phyloP scores from a whole-genome alignment of 306 rosid genomes.

The Echinosophora koreensis region DNA sequence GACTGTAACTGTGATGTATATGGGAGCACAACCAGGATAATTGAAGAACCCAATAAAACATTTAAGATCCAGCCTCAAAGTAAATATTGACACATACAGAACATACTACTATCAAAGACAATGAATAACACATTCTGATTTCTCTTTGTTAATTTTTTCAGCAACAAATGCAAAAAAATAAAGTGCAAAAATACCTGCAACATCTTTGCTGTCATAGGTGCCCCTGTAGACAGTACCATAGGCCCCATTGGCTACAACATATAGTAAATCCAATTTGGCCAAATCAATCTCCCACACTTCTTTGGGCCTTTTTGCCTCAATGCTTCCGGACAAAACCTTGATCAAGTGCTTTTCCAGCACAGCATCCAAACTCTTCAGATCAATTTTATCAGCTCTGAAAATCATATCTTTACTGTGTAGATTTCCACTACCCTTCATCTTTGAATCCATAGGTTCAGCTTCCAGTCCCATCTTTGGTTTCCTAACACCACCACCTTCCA shows the following conservation, averaged over 20 bases:
- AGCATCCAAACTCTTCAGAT: constrained; percentile 84
- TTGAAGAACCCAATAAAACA: neutral
- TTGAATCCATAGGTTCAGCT: constrained; percentile 51
- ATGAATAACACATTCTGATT: constrained; percentile 10
- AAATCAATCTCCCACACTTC: constrained; percentile 96
- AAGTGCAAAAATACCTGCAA: constrained; percentile 73
- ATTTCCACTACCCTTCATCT: constrained; percentile 66
- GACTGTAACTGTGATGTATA: neutral
- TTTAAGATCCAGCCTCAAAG: neutral
- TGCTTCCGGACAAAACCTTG: constrained; percentile 77
- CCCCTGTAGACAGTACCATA: constrained; percentile 88
- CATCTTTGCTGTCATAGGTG: constrained; percentile 79
- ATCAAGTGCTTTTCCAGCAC: constrained; percentile 93
- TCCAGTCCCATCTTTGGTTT: constrained; percentile 52
- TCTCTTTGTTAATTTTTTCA: neutral
- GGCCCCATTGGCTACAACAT: constrained; percentile 82
- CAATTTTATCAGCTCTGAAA: constrained; percentile 90
- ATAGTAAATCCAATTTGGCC: constrained; percentile 75
- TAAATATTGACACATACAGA: neutral
- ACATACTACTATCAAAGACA: neutral
- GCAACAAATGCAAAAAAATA: constrained; percentile 9
- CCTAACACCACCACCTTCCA: constrained; percentile 50
- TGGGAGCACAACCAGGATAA: neutral
- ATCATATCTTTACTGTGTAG: constrained; percentile 78
- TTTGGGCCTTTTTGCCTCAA: constrained; percentile 60